These are phyloP conservation scores for Daldinia vernicosa DNA, from an alignment of 495 filamentous ascomycete genomes.

Conservation along the genomic window DNA sequence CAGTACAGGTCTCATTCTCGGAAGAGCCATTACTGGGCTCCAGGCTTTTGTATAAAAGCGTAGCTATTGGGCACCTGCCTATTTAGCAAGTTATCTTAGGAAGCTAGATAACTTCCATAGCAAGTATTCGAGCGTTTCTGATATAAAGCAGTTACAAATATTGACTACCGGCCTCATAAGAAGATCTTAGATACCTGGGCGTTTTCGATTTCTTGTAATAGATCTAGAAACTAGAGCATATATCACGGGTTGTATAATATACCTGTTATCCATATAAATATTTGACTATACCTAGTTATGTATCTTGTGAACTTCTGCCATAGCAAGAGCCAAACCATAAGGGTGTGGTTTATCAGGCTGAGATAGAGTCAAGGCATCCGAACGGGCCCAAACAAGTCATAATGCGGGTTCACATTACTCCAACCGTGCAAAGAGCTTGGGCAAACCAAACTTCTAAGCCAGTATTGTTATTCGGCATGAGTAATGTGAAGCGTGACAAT, in stretches of 20 bases:
- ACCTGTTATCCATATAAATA: neutral
- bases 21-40: slow-evolving; percentile 67
- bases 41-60: slow-evolving; percentile 62
- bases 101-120: neutral
- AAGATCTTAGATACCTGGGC: too few species aligned
- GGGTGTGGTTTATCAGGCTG: too few species aligned
- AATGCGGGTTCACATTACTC: neutral
- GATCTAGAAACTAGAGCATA: too few species aligned
- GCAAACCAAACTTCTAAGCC: neutral
- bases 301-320: too few species aligned
- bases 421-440: neutral
- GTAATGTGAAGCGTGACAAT: slow-evolving; percentile 18
- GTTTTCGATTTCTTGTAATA: too few species aligned
- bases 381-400: neutral
- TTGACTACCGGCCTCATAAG: too few species aligned
- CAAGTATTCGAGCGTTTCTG: neutral
- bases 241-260: too few species aligned
- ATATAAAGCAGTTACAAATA: too few species aligned
- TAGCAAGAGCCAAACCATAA: neutral
- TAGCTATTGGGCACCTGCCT: neutral
- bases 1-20: slow-evolving; percentile 65
- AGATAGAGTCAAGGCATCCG: neutral
- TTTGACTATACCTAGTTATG: too few species aligned
- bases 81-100: too few species aligned
- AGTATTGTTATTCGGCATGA: slow-evolving; percentile 24